Evolutionary conservation across 2,329 filamentous ascomycete species (phyloP).

Genomic region (Pseudocercospora crystallina): DNA sequence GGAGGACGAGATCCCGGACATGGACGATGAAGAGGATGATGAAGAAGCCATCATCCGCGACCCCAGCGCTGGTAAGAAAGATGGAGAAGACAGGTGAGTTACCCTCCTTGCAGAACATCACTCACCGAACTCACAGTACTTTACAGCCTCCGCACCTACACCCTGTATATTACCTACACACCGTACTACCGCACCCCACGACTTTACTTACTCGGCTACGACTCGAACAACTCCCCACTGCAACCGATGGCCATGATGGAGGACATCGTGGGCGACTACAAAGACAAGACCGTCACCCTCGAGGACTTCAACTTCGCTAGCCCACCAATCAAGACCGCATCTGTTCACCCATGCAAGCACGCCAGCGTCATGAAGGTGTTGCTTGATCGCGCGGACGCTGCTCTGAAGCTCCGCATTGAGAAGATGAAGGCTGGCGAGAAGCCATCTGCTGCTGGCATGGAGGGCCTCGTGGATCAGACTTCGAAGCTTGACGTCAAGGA

Average conservation of each 20-base stretch:
- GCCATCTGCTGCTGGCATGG: slow-evolving; percentile 64
- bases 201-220: slow-evolving; percentile 92
- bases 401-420: slow-evolving; percentile 81
- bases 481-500: slow-evolving; percentile 57
- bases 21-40: slow-evolving; percentile 94
- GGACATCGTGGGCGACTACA: slow-evolving; percentile 93
- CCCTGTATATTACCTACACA: slow-evolving; percentile 96
- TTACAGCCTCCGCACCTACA: slow-evolving; percentile 76
- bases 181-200: slow-evolving; percentile 95
- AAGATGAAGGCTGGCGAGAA: slow-evolving; percentile 64
- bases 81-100: slow-evolving; percentile 57
- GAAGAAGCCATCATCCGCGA: slow-evolving; percentile 95
- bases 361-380: slow-evolving; percentile 97
- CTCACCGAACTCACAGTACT: slow-evolving; percentile 29
- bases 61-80: slow-evolving; percentile 46
- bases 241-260: slow-evolving; percentile 89
- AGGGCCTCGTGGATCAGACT: slow-evolving; percentile 82
- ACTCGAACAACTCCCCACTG: slow-evolving; percentile 63
- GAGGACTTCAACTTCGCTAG: slow-evolving; percentile 97
- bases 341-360: slow-evolving; percentile 95
- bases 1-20: slow-evolving; percentile 87
- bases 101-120: not conserved
- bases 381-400: slow-evolving; percentile 90
- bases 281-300: slow-evolving; percentile 96
- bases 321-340: slow-evolving; percentile 90